Percentiles rank a stretch among this genome's conserved stretches.
phyloP scores from a whole-genome alignment of 108 stramenopile genomes.

The Schizochytrium sp. region DNA sequence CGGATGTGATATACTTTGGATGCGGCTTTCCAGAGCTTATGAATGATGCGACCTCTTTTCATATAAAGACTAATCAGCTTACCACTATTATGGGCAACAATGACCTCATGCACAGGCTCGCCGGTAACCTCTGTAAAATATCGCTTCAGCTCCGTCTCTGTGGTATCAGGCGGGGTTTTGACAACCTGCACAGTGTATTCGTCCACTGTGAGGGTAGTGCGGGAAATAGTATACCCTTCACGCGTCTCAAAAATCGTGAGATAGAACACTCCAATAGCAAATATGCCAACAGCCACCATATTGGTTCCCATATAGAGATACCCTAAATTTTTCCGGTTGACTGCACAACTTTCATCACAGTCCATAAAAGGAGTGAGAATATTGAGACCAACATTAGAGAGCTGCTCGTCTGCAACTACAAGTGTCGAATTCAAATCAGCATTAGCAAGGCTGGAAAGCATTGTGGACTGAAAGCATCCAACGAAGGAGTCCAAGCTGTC shows the following conservation, averaged over 20 bases:
- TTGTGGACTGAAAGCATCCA: constrained; percentile 33
- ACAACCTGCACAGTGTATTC: constrained; percentile 59
- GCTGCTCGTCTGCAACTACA: constrained; percentile 3
- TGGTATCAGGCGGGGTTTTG: neutral
- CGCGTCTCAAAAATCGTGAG: constrained; percentile 36
- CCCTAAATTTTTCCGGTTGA: constrained; percentile 16
- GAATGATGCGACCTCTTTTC: constrained; percentile 49
- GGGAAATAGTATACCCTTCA: neutral
- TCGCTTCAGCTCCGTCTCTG: constrained; percentile 12
- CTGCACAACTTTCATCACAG: constrained; percentile 25
- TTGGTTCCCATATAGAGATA: neutral
- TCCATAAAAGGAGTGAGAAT: constrained; percentile 12
- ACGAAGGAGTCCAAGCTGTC: neutral
- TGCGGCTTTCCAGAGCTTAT: constrained; percentile 56
- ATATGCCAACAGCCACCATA: neutral
- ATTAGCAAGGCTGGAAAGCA: constrained; percentile 29
- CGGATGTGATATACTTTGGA: constrained; percentile 40
- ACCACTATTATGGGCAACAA: constrained; percentile 26
- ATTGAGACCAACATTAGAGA: neutral
- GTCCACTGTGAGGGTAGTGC: constrained; percentile 6
- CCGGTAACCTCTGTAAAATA: constrained; percentile 49
- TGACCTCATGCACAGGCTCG: constrained; percentile 49
- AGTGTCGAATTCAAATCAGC: neutral
- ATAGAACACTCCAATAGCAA: neutral
- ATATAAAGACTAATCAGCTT: constrained; percentile 49